Evolutionary conservation across 2,329 filamentous ascomycete genomes (phyloP).

Genomic region (Fusarium humuli): DNA sequence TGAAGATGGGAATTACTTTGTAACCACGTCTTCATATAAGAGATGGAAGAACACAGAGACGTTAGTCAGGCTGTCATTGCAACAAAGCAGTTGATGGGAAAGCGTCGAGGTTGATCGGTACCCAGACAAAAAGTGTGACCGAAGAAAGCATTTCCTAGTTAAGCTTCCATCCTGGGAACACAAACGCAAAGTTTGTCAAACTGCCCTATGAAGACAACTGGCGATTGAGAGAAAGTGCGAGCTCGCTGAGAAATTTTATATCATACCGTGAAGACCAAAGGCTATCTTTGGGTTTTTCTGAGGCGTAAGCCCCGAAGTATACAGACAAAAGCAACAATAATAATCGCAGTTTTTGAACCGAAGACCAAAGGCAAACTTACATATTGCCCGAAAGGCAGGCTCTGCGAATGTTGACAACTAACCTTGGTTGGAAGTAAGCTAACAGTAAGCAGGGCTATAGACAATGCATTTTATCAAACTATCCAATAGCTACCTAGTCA

Average conservation of each 20-base stretch:
- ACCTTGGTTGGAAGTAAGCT: background rate
- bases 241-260: background rate
- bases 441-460: background rate
- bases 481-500: background rate
- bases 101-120: background rate
- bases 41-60: background rate
- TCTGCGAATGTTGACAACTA: background rate
- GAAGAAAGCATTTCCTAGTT: background rate
- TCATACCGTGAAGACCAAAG: background rate
- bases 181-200: background rate
- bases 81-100: background rate
- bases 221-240: background rate
- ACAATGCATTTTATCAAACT: background rate
- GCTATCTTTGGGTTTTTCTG: no score
- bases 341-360: no score
- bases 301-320: no score
- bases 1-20: background rate
- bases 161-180: background rate
- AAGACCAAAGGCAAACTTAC: background rate
- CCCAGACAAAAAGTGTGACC: background rate
- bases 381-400: background rate
- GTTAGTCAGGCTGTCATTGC: no score
- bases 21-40: background rate
- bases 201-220: background rate
- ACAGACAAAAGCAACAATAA: no score